Evolutionary conservation across 1,284 basidiomycete species (phyloP).

Genomic region (Schizophyllum commune): DNA sequence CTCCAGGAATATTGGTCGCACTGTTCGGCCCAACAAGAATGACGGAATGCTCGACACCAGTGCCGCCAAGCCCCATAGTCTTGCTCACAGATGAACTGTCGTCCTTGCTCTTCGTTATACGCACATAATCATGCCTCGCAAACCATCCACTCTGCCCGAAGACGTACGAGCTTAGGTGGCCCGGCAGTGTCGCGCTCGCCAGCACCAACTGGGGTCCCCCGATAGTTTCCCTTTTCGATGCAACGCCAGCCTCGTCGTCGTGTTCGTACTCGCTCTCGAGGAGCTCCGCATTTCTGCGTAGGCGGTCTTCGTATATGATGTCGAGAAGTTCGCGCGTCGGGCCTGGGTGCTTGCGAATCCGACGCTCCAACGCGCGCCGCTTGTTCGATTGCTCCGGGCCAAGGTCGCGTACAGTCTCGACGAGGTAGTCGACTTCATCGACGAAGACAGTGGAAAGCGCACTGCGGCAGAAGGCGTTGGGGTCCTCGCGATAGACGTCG

Average conservation of each 20-base stretch:
- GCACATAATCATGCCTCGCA: constrained; percentile 28
- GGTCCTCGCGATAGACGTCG: constrained; percentile 42
- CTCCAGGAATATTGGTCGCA: constrained; percentile 43
- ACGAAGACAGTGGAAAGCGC: constrained; percentile 52
- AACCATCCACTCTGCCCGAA: constrained; percentile 51
- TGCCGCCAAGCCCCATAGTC: constrained; percentile 18
- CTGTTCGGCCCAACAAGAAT: constrained; percentile 46
- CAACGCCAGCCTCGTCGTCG: constrained; percentile 1
- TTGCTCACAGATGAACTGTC: not conserved
- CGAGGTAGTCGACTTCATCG: constrained; percentile 68
- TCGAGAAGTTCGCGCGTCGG: constrained; percentile 53
- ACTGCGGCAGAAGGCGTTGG: constrained; percentile 34
- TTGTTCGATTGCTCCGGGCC: constrained; percentile 29
- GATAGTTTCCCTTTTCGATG: not conserved
- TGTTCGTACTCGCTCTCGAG: not conserved
- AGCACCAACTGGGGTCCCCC: constrained; percentile 50
- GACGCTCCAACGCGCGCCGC: constrained; percentile 14
- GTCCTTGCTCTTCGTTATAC: constrained; percentile 30
- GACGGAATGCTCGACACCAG: constrained; percentile 46
- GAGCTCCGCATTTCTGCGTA: constrained; percentile 10
- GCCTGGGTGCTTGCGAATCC: constrained; percentile 43
- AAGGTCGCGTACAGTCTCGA: constrained; percentile 30
- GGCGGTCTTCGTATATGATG: constrained; percentile 35
- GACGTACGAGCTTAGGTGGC: constrained; percentile 43
- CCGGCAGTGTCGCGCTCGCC: constrained; percentile 61